Evolutionary conservation across 805 yeast species (phyloP).

Genomic region (Saturnispora serradocipensis): DNA sequence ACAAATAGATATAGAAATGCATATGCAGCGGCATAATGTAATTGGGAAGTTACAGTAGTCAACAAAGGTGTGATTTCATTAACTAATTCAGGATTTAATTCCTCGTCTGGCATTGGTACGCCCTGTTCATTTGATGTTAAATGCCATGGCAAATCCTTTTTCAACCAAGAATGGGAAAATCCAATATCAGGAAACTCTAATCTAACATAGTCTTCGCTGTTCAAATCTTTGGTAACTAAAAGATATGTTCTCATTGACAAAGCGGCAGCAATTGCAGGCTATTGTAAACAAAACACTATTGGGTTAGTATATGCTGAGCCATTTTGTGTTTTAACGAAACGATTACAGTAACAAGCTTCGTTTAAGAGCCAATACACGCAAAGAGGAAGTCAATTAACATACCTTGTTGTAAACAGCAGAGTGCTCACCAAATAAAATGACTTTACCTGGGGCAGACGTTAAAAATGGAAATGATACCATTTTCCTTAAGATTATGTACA

Average conservation of each 20-base stretch:
- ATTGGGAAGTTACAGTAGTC: conserved; percentile 37
- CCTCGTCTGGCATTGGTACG: conserved; percentile 36
- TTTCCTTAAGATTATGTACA: background rate
- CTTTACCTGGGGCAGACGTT: conserved; percentile 94
- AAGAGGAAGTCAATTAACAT: conserved; percentile 14
- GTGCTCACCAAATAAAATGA: conserved; percentile 93
- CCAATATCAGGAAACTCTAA: conserved; percentile 81
- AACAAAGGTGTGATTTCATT: conserved; percentile 39
- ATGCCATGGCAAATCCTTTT: conserved; percentile 53
- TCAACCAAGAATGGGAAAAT: conserved; percentile 56
- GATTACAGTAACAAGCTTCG: background rate
- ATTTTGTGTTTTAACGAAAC: background rate
- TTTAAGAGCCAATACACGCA: background rate
- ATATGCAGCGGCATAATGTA: conserved; percentile 70
- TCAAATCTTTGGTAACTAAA: conserved; percentile 42
- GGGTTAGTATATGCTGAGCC: background rate
- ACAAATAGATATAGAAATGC: conserved; percentile 75
- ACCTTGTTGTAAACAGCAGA: conserved; percentile 83
- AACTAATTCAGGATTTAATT: conserved; percentile 50
- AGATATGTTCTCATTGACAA: conserved; percentile 77
- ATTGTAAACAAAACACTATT: background rate
- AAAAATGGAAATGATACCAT: conserved; percentile 42
- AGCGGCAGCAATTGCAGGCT: conserved; percentile 96
- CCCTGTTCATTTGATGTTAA: conserved; percentile 21
- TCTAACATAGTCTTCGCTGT: conserved; percentile 33